Base-by-base conservation (phyloP, 495 filamentous ascomycete genomes). In the Talaromyces stipitatus region DNA sequence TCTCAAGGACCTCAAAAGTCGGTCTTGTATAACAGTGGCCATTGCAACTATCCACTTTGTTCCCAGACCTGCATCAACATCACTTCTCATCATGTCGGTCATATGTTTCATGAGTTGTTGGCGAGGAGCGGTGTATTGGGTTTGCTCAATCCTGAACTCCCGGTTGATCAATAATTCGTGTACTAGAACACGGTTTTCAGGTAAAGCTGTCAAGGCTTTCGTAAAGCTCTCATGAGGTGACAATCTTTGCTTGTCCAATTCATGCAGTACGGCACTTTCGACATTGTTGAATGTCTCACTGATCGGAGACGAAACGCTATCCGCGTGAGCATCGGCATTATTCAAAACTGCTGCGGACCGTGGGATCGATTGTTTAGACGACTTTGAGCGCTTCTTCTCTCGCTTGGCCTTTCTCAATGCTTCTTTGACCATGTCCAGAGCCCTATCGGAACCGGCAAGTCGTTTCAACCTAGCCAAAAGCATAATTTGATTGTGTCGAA, bases 81-180 rank as follows among this genome's bases (percentile, higher is more conserved):
- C 89, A 55, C 71, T 70, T 56, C 85, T 82, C 87, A 98, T 92
- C 60, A 81, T 78, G 27, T 85, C 79, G 59, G 90, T 92, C 57
- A 96, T 81, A 14, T 86, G 83, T 55, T 74, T 62, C 69, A 80
- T 78, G 52, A 78, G 78, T 59, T 68, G 76, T 58, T 70, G 83
- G 62, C 76, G 78, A 29, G 69, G 72, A 9, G 74, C 74, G 4
- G 75, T 79, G 45, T 77, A 76, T 24, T 73, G 69, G 1, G 70
- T 66, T 38, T 82, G 72, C 38, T 85, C 80, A 14, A 88, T 78
- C 55, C 77, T 78, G 62, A 79, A 98, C 61, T 94, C 86, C 62
- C 86, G 88, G 67, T 97, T 92, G 61, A 98, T 88, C 30, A 92
- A 85, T 23, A 98, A 77, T 66, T 97, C 94, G 67, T 97, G 94